Conservation (phyloP, 225 moss, liverwort and hornwort genomes). For the Pseudisothecium myosuroides region DNA sequence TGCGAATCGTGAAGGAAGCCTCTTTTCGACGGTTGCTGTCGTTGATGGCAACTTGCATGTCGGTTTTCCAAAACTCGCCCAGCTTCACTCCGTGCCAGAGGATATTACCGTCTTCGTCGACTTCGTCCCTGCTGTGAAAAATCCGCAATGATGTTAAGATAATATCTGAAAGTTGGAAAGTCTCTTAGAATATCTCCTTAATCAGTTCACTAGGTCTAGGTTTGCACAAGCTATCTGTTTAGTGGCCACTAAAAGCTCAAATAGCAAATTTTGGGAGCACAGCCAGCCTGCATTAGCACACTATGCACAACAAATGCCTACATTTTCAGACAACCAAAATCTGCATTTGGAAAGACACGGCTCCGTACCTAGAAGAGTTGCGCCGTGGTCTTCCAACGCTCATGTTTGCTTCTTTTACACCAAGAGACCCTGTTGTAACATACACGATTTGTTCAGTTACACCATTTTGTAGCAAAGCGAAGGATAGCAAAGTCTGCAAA, state of each 20-base stretch:
- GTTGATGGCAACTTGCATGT: constrained; percentile 20
- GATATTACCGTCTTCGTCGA: background rate
- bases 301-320: background rate
- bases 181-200: background rate
- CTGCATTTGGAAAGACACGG: background rate
- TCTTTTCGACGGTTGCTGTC: background rate
- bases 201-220: too few relatives aligned
- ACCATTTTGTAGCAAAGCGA: background rate
- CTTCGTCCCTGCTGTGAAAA: background rate
- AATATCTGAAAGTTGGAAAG: background rate
- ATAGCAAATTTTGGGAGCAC: too few relatives aligned
- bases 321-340: background rate
- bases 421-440: background rate
- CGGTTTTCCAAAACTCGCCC: background rate
- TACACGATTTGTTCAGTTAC: background rate
- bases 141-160: background rate
- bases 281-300: background rate
- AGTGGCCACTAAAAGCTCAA: background rate
- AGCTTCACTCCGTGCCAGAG: background rate
- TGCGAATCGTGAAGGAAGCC: background rate
- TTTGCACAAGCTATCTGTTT: too few relatives aligned
- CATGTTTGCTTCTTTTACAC: background rate
- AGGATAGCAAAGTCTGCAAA: background rate
- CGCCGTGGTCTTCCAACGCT: background rate
- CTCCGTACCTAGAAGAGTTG: background rate